Evolutionary conservation across 331 rosid genomes (phyloP).

Genomic region (Malus hybrid): DNA sequence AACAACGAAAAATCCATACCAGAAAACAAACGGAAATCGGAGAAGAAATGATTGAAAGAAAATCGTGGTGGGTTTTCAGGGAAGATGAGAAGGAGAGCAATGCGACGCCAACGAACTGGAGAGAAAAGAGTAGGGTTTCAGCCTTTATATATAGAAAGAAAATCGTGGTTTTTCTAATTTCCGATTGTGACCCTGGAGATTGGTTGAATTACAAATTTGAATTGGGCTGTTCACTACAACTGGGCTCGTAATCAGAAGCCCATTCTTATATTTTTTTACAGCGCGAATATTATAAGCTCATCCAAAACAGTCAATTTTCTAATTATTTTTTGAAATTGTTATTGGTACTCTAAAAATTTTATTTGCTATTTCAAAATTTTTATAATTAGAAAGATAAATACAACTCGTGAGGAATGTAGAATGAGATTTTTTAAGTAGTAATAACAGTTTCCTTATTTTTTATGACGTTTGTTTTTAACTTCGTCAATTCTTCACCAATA

Average conservation of each 20-base stretch:
- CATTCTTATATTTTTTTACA: background rate
- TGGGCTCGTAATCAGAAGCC: background rate
- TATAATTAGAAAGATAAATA: too few relatives aligned
- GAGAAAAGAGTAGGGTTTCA: background rate
- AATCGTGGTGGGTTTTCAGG: background rate
- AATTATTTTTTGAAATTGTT: too few relatives aligned
- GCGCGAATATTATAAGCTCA: background rate
- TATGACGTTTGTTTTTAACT: too few relatives aligned
- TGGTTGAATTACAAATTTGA: background rate
- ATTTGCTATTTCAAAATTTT: too few relatives aligned
- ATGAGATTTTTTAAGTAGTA: too few relatives aligned
- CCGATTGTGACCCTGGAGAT: background rate
- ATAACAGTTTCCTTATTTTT: too few relatives aligned
- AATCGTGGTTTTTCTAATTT: background rate
- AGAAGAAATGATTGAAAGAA: background rate
- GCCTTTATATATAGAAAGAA: background rate
- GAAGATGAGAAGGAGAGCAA: background rate
- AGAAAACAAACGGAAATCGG: background rate
- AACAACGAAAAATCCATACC: background rate
- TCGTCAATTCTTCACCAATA: rapidly evolving
- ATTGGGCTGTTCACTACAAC: background rate
- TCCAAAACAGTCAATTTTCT: too few relatives aligned
- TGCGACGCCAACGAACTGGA: background rate
- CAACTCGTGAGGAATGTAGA: too few relatives aligned
- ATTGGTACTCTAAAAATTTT: too few relatives aligned